Evolutionary conservation across 2,329 filamentous ascomycete species (phyloP).

Genomic region (Botryosphaeria agaves): DNA sequence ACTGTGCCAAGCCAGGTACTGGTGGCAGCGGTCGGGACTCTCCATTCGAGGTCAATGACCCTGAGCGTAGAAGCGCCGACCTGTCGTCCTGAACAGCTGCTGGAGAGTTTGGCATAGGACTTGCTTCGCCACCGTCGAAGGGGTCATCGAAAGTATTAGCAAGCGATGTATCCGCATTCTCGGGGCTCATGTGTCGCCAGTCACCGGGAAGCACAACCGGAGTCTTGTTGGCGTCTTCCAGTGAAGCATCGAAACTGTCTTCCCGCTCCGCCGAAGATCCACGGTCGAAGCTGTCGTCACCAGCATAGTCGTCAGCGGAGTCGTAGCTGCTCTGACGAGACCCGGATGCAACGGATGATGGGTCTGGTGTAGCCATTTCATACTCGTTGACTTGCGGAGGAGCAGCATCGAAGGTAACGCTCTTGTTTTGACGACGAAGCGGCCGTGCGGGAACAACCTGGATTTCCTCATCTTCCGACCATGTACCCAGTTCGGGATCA

Average conservation of each 20-base stretch:
- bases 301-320: slow-evolving; percentile 54
- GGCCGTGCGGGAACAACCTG: slow-evolving; percentile 45
- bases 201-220: slow-evolving; percentile 95
- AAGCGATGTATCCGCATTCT: slow-evolving; percentile 37
- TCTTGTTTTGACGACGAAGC: slow-evolving; percentile 78
- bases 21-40: slow-evolving; percentile 77
- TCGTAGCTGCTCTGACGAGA: slow-evolving; percentile 91
- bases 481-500: slow-evolving; percentile 50
- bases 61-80: slow-evolving; percentile 43
- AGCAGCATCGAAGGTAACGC: slow-evolving; percentile 88
- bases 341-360: slow-evolving; percentile 78
- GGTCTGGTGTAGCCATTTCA: slow-evolving; percentile 90
- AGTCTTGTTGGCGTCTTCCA: slow-evolving; percentile 93
- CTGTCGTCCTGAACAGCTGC: slow-evolving; percentile 30
- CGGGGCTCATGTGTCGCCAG: slow-evolving; percentile 67
- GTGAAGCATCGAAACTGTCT: slow-evolving; percentile 87
- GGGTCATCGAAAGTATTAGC: slow-evolving; percentile 43
- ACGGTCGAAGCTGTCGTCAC: slow-evolving; percentile 45
- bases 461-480: slow-evolving; percentile 42
- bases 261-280: slow-evolving; percentile 47
- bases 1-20: slow-evolving; percentile 48
- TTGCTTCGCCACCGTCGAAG: slow-evolving; percentile 45
- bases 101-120: slow-evolving; percentile 44
- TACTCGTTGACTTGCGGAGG: slow-evolving; percentile 95
- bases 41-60: slow-evolving; percentile 60